phyloP scores from a whole-genome alignment of 768 basidiomycete species.

The Mycena indigotica region DNA sequence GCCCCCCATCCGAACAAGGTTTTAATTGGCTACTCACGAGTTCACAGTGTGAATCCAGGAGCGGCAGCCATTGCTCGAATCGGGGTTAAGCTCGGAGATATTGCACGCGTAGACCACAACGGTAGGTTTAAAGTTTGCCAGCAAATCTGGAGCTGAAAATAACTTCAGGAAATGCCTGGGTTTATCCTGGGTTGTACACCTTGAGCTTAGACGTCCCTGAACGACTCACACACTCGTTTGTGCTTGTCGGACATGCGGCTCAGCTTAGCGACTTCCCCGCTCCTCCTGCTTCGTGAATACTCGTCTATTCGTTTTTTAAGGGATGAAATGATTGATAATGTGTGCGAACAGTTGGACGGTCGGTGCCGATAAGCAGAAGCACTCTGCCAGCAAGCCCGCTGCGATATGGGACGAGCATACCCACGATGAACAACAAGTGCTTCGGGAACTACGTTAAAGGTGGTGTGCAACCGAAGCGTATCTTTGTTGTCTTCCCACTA shows the following conservation, averaged over 20 bases:
- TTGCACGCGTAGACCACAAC: slow-evolving; percentile 15
- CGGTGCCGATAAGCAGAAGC: slow-evolving; percentile 14
- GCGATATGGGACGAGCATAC: background rate
- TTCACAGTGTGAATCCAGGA: slow-evolving; percentile 12
- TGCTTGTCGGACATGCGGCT: slow-evolving; percentile 10
- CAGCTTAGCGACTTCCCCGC: slow-evolving; percentile 21
- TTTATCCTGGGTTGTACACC: slow-evolving; percentile 18
- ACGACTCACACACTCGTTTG: slow-evolving; percentile 18
- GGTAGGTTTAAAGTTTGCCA: background rate
- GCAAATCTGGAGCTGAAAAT: background rate
- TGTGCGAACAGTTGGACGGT: slow-evolving; percentile 8
- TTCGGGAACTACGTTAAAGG: slow-evolving; percentile 11
- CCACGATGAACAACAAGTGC: slow-evolving; percentile 11
- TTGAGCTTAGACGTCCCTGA: slow-evolving; percentile 23
- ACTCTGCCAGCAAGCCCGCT: background rate
- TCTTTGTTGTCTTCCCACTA: background rate
- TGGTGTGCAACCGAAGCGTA: background rate
- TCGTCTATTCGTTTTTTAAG: slow-evolving; percentile 6
- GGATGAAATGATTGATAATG: slow-evolving; percentile 17
- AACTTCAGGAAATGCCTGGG: slow-evolving; percentile 14
- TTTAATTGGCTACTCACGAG: slow-evolving; percentile 51
- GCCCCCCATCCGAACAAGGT: slow-evolving; percentile 54
- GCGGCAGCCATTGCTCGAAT: slow-evolving; percentile 12
- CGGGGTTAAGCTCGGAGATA: slow-evolving; percentile 11
- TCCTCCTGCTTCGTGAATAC: slow-evolving; percentile 20